Evolutionary conservation across 129 eudicot species (phyloP).

Genomic region (Flaveria ramosissima): DNA sequence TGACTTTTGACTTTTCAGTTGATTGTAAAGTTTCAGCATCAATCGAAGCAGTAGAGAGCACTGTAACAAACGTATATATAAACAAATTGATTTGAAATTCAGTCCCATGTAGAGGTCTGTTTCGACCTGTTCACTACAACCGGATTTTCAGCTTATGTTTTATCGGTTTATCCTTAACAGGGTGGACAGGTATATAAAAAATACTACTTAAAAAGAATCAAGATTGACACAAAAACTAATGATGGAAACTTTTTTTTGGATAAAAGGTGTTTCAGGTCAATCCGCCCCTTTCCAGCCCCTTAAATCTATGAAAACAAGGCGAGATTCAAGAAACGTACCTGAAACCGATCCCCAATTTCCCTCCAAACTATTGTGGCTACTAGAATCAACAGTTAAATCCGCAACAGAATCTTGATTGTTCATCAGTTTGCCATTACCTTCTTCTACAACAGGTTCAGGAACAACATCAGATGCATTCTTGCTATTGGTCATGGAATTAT

Average conservation of each 20-base stretch:
- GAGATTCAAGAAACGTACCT: slow-evolving; percentile 45
- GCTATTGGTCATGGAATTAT: background rate
- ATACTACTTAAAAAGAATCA: background rate
- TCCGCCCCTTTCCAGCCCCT: background rate
- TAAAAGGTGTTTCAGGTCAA: background rate
- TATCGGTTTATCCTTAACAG: background rate
- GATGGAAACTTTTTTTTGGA: background rate
- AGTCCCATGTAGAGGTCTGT: background rate
- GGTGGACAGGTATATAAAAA: background rate
- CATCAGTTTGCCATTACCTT: slow-evolving; percentile 39
- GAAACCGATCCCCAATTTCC: slow-evolving; percentile 77
- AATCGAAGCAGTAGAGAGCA: slow-evolving; percentile 47
- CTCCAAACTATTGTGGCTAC: slow-evolving; percentile 62
- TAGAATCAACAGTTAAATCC: slow-evolving; percentile 42
- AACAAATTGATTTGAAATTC: background rate
- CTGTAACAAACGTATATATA: slow-evolving; percentile 38
- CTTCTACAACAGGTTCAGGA: slow-evolving; percentile 35
- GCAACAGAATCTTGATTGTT: slow-evolving; percentile 32
- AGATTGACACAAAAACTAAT: background rate
- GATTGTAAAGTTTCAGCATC: slow-evolving; percentile 38
- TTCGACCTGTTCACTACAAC: too few species aligned
- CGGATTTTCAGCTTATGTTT: background rate
- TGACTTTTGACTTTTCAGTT: slow-evolving; percentile 30
- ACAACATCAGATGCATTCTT: slow-evolving; percentile 22
- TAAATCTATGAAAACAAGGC: background rate